Evolutionary conservation across 2,329 filamentous ascomycete species (phyloP).

Genomic region (Didymosphaeria variabile): DNA sequence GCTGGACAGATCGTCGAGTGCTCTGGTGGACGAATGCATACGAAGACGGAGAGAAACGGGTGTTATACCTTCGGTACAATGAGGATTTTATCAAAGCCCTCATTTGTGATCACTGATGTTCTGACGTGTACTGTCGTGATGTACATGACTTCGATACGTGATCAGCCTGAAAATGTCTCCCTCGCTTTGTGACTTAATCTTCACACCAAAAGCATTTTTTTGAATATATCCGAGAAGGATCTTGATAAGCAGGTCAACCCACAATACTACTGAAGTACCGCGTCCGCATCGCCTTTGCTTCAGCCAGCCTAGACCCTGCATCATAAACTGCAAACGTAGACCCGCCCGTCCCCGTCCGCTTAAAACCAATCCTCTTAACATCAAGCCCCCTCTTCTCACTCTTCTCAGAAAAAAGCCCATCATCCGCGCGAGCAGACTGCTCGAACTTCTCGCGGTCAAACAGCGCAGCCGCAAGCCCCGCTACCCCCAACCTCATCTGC

Average conservation of each 20-base stretch:
- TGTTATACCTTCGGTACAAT: neutral
- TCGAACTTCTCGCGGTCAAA: constrained; percentile 21
- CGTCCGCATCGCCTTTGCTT: constrained; percentile 4
- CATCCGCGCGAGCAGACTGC: constrained; percentile 4
- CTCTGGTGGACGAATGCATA: no score
- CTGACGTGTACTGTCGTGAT: no score
- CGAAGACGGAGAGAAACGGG: no score
- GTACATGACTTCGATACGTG: no score
- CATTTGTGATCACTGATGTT: no score
- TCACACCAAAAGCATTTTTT: no score
- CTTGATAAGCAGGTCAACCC: neutral
- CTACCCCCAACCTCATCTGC: constrained; percentile 19
- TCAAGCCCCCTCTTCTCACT: neutral
- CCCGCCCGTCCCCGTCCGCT: constrained; percentile 8
- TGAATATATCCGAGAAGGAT: neutral
- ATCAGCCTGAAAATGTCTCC: no score
- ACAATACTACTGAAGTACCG: constrained; percentile 9
- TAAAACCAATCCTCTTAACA: constrained; percentile 11
- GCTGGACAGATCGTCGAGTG: neutral
- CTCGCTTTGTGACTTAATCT: no score
- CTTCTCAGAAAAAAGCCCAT: constrained; percentile 14
- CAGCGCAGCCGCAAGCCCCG: constrained; percentile 22
- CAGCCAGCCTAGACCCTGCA: neutral
- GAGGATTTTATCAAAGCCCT: no score
- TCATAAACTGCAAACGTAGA: constrained; percentile 13